Percentiles rank a stretch among this genome's conserved stretches.
Conservation (phyloP, 2,329 filamentous ascomycete species). For the Neocatenulostroma microsporum region DNA sequence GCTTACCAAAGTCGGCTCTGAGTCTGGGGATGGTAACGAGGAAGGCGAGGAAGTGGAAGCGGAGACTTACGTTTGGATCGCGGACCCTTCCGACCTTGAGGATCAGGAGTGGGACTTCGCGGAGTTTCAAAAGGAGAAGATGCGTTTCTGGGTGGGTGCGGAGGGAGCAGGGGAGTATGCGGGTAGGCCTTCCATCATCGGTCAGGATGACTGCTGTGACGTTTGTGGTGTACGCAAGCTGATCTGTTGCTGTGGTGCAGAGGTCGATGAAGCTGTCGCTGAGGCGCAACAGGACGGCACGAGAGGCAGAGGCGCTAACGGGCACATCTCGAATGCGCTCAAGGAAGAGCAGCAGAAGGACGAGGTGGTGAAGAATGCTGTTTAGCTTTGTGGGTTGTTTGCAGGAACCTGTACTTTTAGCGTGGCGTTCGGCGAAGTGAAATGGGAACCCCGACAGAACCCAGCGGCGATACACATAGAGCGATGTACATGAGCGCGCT, state of each 20-base stretch:
- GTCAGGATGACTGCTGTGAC: slow-evolving; percentile 10
- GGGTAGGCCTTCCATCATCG: slow-evolving; percentile 31
- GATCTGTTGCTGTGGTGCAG: slow-evolving; percentile 21
- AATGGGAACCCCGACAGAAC: too few relatives aligned
- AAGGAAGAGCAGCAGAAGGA: slow-evolving; percentile 22
- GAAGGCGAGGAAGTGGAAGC: slow-evolving; percentile 37
- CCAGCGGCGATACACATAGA: too few relatives aligned
- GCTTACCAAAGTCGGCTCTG: slow-evolving; percentile 19
- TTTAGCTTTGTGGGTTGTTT: slow-evolving; percentile 16
- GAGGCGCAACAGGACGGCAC: slow-evolving; percentile 35
- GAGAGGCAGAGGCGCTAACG: slow-evolving; percentile 37
- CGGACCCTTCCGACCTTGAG: slow-evolving; percentile 50
- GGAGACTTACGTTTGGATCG: slow-evolving; percentile 48
- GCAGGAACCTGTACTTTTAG: not conserved
- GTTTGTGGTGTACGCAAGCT: not conserved
- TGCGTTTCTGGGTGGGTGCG: slow-evolving; percentile 50
- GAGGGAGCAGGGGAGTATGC: slow-evolving; percentile 41
- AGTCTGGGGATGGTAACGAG: slow-evolving; percentile 23
- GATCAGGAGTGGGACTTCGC: slow-evolving; percentile 79
- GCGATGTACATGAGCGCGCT: too few relatives aligned
- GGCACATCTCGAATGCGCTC: slow-evolving; percentile 32
- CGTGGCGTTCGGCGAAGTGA: slow-evolving; percentile 1
- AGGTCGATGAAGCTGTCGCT: slow-evolving; percentile 39
- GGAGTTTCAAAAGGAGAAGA: slow-evolving; percentile 70
- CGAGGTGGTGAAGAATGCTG: slow-evolving; percentile 26